Conservation (phyloP, 2,329 filamentous ascomycete genomes). For the Bertia moriformis region DNA sequence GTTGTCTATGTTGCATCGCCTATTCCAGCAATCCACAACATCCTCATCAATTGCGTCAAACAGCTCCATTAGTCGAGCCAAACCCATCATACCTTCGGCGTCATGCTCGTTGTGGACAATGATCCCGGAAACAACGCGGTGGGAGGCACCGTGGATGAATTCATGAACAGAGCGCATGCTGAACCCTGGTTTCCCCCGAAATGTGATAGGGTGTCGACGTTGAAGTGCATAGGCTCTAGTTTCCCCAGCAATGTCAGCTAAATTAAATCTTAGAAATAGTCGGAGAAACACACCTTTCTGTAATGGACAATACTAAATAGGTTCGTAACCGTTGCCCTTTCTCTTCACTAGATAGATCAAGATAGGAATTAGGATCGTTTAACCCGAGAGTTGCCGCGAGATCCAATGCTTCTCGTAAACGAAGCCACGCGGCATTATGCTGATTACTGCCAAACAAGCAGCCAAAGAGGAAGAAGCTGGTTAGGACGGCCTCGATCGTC, state of each 20-base stretch:
- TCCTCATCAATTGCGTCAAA: constrained; percentile 26
- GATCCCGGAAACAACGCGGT: constrained; percentile 19
- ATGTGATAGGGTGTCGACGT: constrained; percentile 22
- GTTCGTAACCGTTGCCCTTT: constrained; percentile 21
- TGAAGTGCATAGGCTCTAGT: constrained; percentile 26
- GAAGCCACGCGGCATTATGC: constrained; percentile 7
- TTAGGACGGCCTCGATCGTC: constrained; percentile 11
- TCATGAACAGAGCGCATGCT: constrained; percentile 22
- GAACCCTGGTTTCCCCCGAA: constrained; percentile 20
- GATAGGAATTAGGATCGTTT: constrained; percentile 21
- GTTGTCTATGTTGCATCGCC: constrained; percentile 13
- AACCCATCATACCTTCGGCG: constrained; percentile 19
- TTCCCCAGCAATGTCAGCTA: too few relatives aligned
- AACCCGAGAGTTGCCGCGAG: constrained; percentile 21
- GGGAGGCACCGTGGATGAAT: constrained; percentile 18
- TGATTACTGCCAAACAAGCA: constrained; percentile 11
- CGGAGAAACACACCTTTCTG: constrained; percentile 6
- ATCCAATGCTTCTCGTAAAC: constrained; percentile 14
- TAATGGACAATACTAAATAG: constrained; percentile 15
- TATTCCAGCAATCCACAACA: constrained; percentile 25
- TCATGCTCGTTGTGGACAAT: constrained; percentile 26
- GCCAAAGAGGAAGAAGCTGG: constrained; percentile 14
- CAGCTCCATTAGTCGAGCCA: constrained; percentile 24
- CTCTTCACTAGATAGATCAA: constrained; percentile 16
- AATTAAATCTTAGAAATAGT: too few relatives aligned